A percentile compares a stretch with the other conserved stretches of the same genome.
These are phyloP conservation scores for Trametes cubensis DNA, from an alignment of 768 basidiomycete genomes.

Conservation along the genomic window DNA sequence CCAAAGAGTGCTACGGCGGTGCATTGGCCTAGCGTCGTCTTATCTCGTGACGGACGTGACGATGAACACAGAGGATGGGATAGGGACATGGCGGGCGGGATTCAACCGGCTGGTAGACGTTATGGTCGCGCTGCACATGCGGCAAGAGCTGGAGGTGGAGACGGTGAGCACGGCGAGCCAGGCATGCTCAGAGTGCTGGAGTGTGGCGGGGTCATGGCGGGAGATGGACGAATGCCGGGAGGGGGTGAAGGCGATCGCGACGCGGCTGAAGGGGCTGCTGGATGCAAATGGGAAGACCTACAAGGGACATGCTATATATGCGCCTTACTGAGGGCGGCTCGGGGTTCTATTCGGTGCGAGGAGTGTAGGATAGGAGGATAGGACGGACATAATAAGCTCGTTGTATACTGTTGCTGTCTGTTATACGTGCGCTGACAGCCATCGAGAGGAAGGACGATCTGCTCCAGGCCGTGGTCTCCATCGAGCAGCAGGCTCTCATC, in stretches of 20 bases:
- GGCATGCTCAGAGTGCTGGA: conserved; percentile 83
- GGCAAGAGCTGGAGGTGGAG: conserved; percentile 72
- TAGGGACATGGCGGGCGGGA: conserved; percentile 65
- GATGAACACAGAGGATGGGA: conserved; percentile 59
- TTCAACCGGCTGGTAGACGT: conserved; percentile 73
- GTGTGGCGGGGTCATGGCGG: conserved; percentile 66
- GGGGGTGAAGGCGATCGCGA: conserved; percentile 62
- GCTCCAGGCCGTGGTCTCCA: not conserved
- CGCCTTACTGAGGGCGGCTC: conserved; percentile 26
- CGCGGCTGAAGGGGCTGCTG: conserved; percentile 56
- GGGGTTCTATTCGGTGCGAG: no score
- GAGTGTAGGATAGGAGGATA: no score
- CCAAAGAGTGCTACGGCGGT: conserved; percentile 63
- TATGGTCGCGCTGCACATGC: conserved; percentile 67
- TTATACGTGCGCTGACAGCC: no score
- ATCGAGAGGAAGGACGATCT: not conserved
- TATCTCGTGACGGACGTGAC: conserved; percentile 76
- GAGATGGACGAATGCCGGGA: conserved; percentile 66
- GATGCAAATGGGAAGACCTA: conserved; percentile 58
- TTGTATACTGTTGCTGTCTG: no score
- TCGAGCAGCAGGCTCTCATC: conserved; percentile 7
- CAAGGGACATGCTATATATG: conserved; percentile 41
- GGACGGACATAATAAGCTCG: no score
- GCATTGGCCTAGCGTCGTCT: conserved; percentile 73
- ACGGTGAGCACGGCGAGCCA: conserved; percentile 72